Conservation (phyloP, 2,329 filamentous ascomycete genomes). For the Pseudogymnoascus sp. region DNA sequence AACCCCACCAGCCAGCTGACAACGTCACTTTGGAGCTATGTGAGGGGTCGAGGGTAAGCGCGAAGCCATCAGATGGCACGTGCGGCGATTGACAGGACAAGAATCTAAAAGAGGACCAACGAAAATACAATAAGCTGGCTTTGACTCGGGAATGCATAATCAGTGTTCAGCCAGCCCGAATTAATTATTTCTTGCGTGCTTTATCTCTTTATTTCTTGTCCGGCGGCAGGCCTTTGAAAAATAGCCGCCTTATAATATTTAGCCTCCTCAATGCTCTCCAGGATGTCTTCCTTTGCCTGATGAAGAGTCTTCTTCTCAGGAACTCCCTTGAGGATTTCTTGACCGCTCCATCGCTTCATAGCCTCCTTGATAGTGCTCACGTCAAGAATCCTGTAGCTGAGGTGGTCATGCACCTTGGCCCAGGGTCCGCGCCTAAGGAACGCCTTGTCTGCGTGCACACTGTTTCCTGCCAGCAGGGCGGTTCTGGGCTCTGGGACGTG, state of each 20-base stretch:
- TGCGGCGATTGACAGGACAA: slow-evolving; percentile 6
- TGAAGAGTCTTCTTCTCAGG: slow-evolving; percentile 71
- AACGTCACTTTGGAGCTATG: slow-evolving; percentile 6
- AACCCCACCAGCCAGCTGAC: slow-evolving; percentile 7
- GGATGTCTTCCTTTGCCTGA: slow-evolving; percentile 78
- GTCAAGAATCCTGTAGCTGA: slow-evolving; percentile 88
- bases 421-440: slow-evolving; percentile 75
- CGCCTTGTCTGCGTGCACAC: slow-evolving; percentile 78
- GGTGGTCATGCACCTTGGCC: slow-evolving; percentile 59
- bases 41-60: slow-evolving; percentile 1
- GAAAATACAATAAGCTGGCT: neutral
- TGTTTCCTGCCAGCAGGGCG: slow-evolving; percentile 82
- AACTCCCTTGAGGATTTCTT: slow-evolving; percentile 49
- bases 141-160: neutral
- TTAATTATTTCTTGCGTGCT: neutral
- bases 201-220: neutral
- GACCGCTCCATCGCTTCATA: slow-evolving; percentile 66
- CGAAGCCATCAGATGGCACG: slow-evolving; percentile 2
- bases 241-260: slow-evolving; percentile 68
- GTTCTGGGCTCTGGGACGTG: slow-evolving; percentile 58
- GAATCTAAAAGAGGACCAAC: neutral
- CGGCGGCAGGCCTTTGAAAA: slow-evolving; percentile 37
- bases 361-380: slow-evolving; percentile 92
- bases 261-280: slow-evolving; percentile 92
- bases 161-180: neutral